phyloP scores from a whole-genome alignment of 2,329 filamentous ascomycete genomes.

The Venturia aucupariae region DNA sequence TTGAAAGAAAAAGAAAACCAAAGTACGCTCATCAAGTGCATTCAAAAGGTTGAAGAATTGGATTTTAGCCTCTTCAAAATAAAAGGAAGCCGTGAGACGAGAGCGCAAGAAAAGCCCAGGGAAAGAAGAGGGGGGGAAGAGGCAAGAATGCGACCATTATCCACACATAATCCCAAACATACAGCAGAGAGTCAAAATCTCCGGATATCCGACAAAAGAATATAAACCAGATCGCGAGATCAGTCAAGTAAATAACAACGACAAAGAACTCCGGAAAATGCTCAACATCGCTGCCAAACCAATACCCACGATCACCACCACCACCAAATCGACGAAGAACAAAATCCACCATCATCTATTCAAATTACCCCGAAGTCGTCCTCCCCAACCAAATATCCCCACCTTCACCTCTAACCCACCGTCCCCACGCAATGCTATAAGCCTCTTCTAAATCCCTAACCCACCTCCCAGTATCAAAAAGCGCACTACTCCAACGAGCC shows the following conservation, averaged over 20 bases:
- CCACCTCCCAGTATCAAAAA: slow-evolving; percentile 91
- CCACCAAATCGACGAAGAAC: too few species aligned
- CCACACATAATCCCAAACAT: too few species aligned
- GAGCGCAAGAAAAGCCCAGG: too few species aligned
- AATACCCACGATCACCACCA: too few species aligned
- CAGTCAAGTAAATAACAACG: background rate
- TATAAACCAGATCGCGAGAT: background rate
- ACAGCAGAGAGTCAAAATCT: background rate
- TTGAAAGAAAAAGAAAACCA: too few species aligned
- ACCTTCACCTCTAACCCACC: slow-evolving; percentile 78
- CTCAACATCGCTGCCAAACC: too few species aligned
- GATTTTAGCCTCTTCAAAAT: too few species aligned
- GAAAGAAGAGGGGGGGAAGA: too few species aligned
- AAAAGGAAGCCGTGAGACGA: too few species aligned
- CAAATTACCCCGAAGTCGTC: background rate
- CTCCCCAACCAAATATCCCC: slow-evolving; percentile 75
- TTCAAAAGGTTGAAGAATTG: too few species aligned
- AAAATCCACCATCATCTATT: background rate
- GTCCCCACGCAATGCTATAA: slow-evolving; percentile 79
- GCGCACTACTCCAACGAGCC: slow-evolving; percentile 71
- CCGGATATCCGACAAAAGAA: background rate
- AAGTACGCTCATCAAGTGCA: too few species aligned
- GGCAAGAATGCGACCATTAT: too few species aligned
- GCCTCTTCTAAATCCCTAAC: slow-evolving; percentile 80
- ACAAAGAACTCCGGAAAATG: background rate